Base-by-base conservation (phyloP, 495 filamentous ascomycete genomes). In the Parachaetomium inaequale region DNA sequence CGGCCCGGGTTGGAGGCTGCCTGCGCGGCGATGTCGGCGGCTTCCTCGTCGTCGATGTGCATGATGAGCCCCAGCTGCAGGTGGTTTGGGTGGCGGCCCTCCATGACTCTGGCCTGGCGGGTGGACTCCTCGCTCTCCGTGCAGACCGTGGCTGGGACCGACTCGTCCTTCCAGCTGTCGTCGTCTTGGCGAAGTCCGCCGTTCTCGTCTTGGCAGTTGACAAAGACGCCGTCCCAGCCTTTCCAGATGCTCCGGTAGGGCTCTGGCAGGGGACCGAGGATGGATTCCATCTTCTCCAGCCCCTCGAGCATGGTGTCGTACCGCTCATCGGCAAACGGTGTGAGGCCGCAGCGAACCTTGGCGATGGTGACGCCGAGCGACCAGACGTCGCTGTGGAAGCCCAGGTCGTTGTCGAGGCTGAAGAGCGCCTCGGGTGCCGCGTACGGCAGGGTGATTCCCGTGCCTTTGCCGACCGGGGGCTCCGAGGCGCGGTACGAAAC, bases 371-470 rank as follows among this genome's bases (percentile, higher is more conserved):
- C 66, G 3, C 59, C 66, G 3, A 75, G 66, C 2, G 71, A 45
- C 70, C 68, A 75, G 28, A 75, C 40, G 34, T 75, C 71, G 12
- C 59, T 45, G 14, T 51, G 36, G 0, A 45, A 21, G 4, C 69
- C 69, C 23, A 65, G 32, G 3, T 7, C 4, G 7, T 21, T 2
- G 32, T 40, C 3, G 12, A 10, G 0, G 4, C 25, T 3, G 15
- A 74, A 64, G 43, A 70, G 0, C 17, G 63, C 34, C 40, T 72
- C 71, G 5, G 69, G 72, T 15, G 71, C 46, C 1, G 66, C 65
- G n/a, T 62, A 72, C 0, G 60, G 0, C 8, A 42, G 7, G 8
- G 69, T 66, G 28, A 68, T 64, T 0, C 71, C 65, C 0, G 64
- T 67, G 8, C 40, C 21, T 0, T 40, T 42, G 8, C n/a, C 26